Evolutionary conservation across 2,329 filamentous ascomycete genomes (phyloP), one percentile per base, ranked within the genome.

Genomic region (Calonectria hongkongensis): DNA sequence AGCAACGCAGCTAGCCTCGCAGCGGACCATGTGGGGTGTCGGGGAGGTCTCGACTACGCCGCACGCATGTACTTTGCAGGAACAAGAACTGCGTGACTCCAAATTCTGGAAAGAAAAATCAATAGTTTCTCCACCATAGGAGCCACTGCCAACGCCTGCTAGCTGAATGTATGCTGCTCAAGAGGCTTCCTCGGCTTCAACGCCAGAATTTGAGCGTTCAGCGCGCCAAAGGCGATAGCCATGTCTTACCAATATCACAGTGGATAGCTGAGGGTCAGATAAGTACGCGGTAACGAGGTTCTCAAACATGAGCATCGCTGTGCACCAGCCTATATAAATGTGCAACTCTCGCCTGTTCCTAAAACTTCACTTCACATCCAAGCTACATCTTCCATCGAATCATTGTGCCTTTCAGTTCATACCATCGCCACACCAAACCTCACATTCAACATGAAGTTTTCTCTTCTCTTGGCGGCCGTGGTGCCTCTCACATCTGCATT

Each of bases 371-470:
- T 48, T 27, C 45, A 48, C 45, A 48, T 15, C 45, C 45, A 48
- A 48, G n/a, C 45, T 48, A 48, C 45, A 25, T 48, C 45, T 27
- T 48, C 21, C 45, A 48, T 16, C n/a, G 16, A 45, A 45, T 48
- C 45, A 48, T 27, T 27, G 9, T n/a, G 12, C 45, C 45, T 48
- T 48, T 48, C 45, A 48, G 16, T n/a, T 45, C 41, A 45, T 45
- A 45, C 41, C 4, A 48, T n/a, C 13, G 27, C 21, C 45, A 48
- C 45, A 27, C 45, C n/a, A 25, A 48, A 48, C 21, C 45, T 15
- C 45, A 48, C 25, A 5, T 48, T n/a, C 45, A 48, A 48, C 45
- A 48, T 48, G 45, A 48, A 48, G n/a, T 25, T 48, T 48, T 48
- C 45, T 48, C n/a, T 48, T 8, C 45, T 48, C 21, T n/a, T 48